These are phyloP conservation scores for Pseudonitzschia multiseries DNA, from an alignment of 108 stramenopile species.

Conservation along the genomic window DNA sequence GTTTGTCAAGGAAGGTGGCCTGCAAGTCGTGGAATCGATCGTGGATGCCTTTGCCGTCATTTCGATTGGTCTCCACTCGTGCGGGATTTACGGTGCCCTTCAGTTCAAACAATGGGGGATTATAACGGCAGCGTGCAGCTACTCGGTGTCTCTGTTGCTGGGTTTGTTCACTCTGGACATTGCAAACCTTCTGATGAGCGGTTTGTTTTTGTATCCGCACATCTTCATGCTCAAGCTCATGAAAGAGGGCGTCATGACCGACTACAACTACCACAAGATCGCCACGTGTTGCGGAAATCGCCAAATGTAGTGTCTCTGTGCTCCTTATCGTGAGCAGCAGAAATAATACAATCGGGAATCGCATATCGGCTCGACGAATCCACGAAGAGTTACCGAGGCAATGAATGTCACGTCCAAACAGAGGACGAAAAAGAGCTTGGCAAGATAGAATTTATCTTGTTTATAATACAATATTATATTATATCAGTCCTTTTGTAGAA, in stretches of 20 bases:
- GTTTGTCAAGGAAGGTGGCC: neutral
- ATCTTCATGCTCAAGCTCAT: slow-evolving; percentile 33
- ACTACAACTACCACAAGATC: slow-evolving; percentile 40
- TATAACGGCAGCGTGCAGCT: neutral
- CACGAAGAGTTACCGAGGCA: too few species aligned
- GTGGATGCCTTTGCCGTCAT: neutral
- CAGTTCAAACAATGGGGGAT: slow-evolving; percentile 31
- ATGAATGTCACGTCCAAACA: too few species aligned
- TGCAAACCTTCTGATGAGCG: neutral
- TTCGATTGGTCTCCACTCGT: neutral
- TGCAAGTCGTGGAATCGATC: neutral
- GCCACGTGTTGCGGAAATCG: slow-evolving; percentile 1
- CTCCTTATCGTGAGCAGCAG: too few species aligned
- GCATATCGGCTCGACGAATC: too few species aligned
- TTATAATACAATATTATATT: too few species aligned
- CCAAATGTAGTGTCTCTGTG: neutral
- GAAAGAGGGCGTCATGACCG: slow-evolving; percentile 37
- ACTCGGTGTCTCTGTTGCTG: neutral
- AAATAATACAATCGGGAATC: too few species aligned
- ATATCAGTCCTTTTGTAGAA: too few species aligned
- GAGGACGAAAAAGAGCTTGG: too few species aligned
- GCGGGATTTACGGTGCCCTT: slow-evolving; percentile 30
- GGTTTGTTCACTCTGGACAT: slow-evolving; percentile 9
- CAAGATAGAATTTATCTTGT: too few species aligned
- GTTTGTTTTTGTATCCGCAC: slow-evolving; percentile 44